These are phyloP conservation scores for Ambrosiella beaveri DNA, from an alignment of 2,329 filamentous ascomycete genomes.

Conservation along the genomic window DNA sequence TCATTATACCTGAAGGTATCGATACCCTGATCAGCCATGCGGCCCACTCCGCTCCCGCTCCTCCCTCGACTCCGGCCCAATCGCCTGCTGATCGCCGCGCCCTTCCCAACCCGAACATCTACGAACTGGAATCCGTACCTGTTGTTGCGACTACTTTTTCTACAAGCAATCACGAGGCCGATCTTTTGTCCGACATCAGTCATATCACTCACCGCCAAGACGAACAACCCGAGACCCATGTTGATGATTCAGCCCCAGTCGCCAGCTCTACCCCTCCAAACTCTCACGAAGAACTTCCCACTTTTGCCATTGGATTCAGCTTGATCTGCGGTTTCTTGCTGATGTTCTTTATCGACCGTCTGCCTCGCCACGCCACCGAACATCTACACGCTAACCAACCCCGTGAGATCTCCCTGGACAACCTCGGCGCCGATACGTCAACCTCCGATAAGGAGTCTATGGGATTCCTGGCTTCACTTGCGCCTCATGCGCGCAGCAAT, in stretches of 20 bases:
- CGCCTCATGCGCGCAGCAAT: conserved; percentile 43
- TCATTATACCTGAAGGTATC: conserved; percentile 93
- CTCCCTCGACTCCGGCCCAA: conserved; percentile 7
- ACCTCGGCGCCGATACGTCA: conserved; percentile 35
- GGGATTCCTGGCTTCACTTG: conserved; percentile 40
- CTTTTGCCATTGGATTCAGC: conserved; percentile 70
- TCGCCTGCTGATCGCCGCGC: background rate
- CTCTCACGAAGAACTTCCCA: conserved; percentile 32
- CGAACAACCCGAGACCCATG: background rate
- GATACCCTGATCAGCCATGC: conserved; percentile 49
- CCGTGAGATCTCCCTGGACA: conserved; percentile 77
- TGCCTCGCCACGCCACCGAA: conserved; percentile 56
- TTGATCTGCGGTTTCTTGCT: conserved; percentile 78
- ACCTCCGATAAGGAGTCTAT: conserved; percentile 38
- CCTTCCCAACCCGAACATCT: background rate
- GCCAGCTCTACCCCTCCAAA: conserved; percentile 21
- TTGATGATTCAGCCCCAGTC: background rate
- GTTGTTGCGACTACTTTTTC: background rate
- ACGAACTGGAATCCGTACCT: background rate
- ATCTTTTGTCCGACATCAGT: conserved; percentile 11
- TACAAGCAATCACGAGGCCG: conserved; percentile 8
- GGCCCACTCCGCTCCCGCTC: conserved; percentile 21
- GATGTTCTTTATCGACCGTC: conserved; percentile 88
- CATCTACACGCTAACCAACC: conserved; percentile 46
- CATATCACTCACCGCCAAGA: conserved; percentile 13